Percentiles rank a stretch among this genome's conserved stretches.
These are phyloP conservation scores for Isoetes taiwanensis DNA, from an alignment of 75 land plant genomes.

Conservation along the genomic window DNA sequence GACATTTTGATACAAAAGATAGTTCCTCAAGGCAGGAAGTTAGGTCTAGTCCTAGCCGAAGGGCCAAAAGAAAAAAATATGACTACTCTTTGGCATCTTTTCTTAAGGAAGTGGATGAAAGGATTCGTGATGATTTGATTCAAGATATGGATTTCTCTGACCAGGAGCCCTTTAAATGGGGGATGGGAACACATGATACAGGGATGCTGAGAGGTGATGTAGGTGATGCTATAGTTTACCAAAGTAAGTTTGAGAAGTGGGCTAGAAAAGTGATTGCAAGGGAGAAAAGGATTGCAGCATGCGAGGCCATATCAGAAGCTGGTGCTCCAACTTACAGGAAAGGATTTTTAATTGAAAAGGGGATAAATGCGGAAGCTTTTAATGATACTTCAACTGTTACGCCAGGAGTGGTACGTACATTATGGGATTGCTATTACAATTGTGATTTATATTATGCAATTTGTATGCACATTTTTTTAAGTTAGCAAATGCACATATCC, in stretches of 20 bases:
- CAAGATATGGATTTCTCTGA: constrained; percentile 24
- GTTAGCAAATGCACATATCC: no score
- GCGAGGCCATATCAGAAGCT: neutral
- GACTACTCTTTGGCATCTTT: constrained; percentile 17
- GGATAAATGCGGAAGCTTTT: no score
- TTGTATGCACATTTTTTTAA: no score
- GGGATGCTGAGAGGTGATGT: constrained; percentile 23
- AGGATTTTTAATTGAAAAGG: no score
- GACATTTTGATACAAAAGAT: neutral
- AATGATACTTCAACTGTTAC: no score
- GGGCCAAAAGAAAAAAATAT: neutral
- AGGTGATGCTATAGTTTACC: constrained; percentile 13
- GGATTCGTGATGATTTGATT: neutral
- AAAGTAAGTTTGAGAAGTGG: constrained; percentile 23
- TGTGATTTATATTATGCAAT: no score
- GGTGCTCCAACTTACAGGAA: neutral
- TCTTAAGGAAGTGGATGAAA: constrained; percentile 14
- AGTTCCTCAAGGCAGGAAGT: neutral
- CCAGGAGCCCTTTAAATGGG: constrained; percentile 21
- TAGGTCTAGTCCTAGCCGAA: neutral
- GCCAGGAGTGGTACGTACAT: no score
- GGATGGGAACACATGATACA: constrained; percentile 15
- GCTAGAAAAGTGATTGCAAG: constrained; percentile 21
- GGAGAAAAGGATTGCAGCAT: constrained; percentile 7
- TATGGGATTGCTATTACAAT: no score